phyloP scores from a whole-genome alignment of 306 rosid species.

The Pyrus betulifolia region DNA sequence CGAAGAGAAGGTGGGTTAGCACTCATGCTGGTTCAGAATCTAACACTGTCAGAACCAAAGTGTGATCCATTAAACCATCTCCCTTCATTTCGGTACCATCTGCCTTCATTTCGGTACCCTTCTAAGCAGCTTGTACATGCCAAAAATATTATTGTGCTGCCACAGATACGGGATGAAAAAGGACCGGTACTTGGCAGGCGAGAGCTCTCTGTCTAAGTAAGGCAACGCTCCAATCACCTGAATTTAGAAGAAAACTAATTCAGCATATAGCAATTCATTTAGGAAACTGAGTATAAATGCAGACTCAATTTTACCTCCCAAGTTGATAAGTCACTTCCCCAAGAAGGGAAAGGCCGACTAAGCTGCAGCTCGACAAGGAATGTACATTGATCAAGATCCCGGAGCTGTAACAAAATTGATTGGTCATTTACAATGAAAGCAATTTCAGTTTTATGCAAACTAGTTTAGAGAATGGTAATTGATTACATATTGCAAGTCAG shows the following conservation, averaged over 20 bases:
- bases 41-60: neutral
- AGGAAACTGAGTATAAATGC: neutral
- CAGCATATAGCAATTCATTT: neutral
- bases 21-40: neutral
- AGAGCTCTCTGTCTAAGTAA: slow-evolving; percentile 85
- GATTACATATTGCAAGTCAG: slow-evolving; percentile 64
- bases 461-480: neutral
- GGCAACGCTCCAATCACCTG: slow-evolving; percentile 79
- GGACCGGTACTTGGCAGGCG: slow-evolving; percentile 77
- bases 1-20: neutral
- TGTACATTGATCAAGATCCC: slow-evolving; percentile 61
- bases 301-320: slow-evolving; percentile 68
- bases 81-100: slow-evolving; percentile 26
- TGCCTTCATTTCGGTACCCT: slow-evolving; percentile 38
- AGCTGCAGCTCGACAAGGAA: slow-evolving; percentile 92
- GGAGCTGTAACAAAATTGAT: slow-evolving; percentile 45
- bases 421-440: neutral
- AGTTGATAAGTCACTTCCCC: slow-evolving; percentile 67
- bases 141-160: slow-evolving; percentile 83
- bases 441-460: neutral
- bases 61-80: neutral
- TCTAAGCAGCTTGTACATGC: slow-evolving; percentile 75
- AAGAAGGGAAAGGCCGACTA: slow-evolving; percentile 67
- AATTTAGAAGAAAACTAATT: neutral
- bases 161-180: slow-evolving; percentile 87